Evolutionary conservation across 495 filamentous ascomycete species (phyloP).

Genomic region (Talaromyces ruber): DNA sequence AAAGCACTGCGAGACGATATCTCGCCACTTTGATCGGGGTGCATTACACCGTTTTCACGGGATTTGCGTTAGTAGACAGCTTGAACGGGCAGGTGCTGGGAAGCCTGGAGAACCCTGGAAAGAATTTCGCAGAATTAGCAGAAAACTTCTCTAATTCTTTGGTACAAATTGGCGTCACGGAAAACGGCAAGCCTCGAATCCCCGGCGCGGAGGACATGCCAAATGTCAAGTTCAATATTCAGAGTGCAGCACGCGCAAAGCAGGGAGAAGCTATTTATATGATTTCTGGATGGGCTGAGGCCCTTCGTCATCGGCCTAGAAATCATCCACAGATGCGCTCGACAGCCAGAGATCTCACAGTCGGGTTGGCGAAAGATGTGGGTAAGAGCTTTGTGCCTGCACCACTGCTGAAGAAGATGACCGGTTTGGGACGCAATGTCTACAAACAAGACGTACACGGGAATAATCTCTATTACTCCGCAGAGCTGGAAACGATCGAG

Average conservation of each 20-base stretch:
- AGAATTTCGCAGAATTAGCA: not conserved
- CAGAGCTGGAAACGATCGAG: not conserved
- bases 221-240: not conserved
- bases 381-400: not conserved
- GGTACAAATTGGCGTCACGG: not conserved
- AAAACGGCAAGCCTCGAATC: not conserved
- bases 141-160: not conserved
- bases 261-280: not conserved
- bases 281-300: not conserved
- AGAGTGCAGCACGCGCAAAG: not conserved
- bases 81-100: not conserved
- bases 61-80: not conserved
- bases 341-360: not conserved
- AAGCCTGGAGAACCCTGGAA: not conserved
- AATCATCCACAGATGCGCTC: not conserved
- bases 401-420: not conserved
- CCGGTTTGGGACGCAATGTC: not conserved
- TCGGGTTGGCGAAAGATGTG: not conserved
- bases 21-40: not conserved
- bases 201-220: not conserved
- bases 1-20: not conserved
- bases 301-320: not conserved
- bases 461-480: not conserved
- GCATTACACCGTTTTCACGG: not conserved
- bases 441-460: not conserved